phyloP scores from a whole-genome alignment of 75 land plant genomes.

The Isoetes taiwanensis region DNA sequence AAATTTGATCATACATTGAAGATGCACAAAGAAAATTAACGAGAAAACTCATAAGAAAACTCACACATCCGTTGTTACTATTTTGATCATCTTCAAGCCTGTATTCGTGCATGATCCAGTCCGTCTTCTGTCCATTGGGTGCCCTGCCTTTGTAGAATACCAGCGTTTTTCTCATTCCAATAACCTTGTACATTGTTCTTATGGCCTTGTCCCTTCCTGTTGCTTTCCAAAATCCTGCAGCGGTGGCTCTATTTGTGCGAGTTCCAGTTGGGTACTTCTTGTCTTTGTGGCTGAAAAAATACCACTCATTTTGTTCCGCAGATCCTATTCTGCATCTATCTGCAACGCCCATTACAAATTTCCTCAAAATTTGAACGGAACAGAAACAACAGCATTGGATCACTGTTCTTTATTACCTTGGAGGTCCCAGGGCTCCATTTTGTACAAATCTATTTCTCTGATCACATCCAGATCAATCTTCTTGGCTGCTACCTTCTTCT shows the following conservation, averaged over 20 bases:
- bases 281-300: slow-evolving; percentile 22
- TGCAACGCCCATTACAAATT: no score
- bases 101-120: slow-evolving; percentile 22
- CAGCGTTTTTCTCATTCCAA: slow-evolving; percentile 20
- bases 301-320: slow-evolving; percentile 32
- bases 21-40: no score
- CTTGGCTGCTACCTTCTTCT: slow-evolving; percentile 7
- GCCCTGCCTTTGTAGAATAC: slow-evolving; percentile 21
- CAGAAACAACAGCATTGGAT: no score
- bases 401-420: no score
- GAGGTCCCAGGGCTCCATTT: background rate
- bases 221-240: slow-evolving; percentile 22
- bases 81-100: slow-evolving; percentile 10
- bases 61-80: no score
- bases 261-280: slow-evolving; percentile 19
- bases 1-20: no score
- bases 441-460: background rate
- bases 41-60: no score
- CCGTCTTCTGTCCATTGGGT: slow-evolving; percentile 11
- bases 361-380: no score
- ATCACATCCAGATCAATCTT: slow-evolving; percentile 7
- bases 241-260: slow-evolving; percentile 18
- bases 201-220: slow-evolving; percentile 19
- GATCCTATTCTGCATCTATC: slow-evolving; percentile 65
- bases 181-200: slow-evolving; percentile 7